Evolutionary conservation across 768 basidiomycete species (phyloP), one percentile per base, ranked within the genome.

Genomic region (Phlebiopsis flavidoalba): DNA sequence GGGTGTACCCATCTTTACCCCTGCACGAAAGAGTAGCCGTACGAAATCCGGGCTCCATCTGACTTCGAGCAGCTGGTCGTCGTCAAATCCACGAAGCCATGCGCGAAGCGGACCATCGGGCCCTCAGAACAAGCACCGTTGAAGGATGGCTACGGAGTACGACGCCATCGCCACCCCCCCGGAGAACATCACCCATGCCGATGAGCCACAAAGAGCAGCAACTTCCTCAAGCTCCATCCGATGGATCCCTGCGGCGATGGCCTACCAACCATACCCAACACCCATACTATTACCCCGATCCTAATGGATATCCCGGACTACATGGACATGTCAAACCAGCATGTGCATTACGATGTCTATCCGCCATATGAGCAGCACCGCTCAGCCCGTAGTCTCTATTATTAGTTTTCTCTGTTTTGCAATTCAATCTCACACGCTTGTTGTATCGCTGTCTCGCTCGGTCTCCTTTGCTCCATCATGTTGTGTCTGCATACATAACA

Each of bases 1-100:
- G 88, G n/a, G 86, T 22, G 77, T 79, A 14, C 83, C 89, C n/a
- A 81, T 91, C 22, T 91, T 92, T 70, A 79, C 86, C 4, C 84
- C 88, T 67, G 87, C 89, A 36, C 83, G 89, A 19, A 84, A 88
- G 70, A 83, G 81, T 60, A 82, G 84, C 21, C 86, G 89, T 52
- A 73, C 58, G 85, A 89, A 72, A 92, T 92, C 54, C 87, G 89
- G 60, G 82, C 87, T 12, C 89, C 83, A 1, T 70, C 70, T 8
- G 75, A 75, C 50, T 63, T 68, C 40, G 55, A 68, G 7, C n/a
- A n/a, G n/a, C n/a, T n/a, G n/a, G n/a, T n/a, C n/a, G 69, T 70
- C 45, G 65, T 67, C 49, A 75, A 54, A 66, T 71, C 51, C 55
- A 61, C 67, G 36, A 62, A 70, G 56, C n/a, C 51, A 53, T n/a